Evolutionary conservation across 352 stramenopile species (phyloP).

Genomic region (Pythium rishiriense): DNA sequence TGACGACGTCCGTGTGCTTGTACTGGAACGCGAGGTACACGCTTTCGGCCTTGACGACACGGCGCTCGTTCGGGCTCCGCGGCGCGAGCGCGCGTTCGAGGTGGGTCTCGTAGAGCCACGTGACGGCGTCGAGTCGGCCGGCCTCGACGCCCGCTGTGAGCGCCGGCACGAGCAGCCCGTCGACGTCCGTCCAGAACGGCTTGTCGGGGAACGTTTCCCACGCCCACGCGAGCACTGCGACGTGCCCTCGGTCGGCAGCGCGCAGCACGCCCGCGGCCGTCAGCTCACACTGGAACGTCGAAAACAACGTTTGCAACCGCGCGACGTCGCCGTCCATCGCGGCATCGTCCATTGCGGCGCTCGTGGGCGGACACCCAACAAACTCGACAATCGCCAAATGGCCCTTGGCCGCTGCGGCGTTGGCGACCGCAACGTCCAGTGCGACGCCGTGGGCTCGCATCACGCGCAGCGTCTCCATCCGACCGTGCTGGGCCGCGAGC

Average conservation of each 20-base stretch:
- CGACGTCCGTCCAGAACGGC: conserved; percentile 29
- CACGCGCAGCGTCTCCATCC: conserved; percentile 25
- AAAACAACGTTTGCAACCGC: background rate
- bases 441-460: conserved; percentile 9
- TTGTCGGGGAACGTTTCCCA: background rate
- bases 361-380: conserved; percentile 19
- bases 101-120: conserved; percentile 30
- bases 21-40: conserved; percentile 15
- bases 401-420: conserved; percentile 17
- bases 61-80: background rate
- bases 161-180: conserved; percentile 12
- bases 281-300: background rate
- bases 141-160: conserved; percentile 13
- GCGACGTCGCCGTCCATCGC: conserved; percentile 31
- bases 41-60: conserved; percentile 1
- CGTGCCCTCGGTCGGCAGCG: conserved; percentile 19
- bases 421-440: background rate
- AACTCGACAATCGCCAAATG: conserved; percentile 26
- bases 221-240: conserved; percentile 7
- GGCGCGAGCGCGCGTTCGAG: background rate
- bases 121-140: conserved; percentile 14
- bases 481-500: conserved; percentile 25
- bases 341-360: conserved; percentile 36
- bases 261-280: conserved; percentile 12
- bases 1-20: conserved; percentile 3